phyloP scores from a whole-genome alignment of 140 eudicot species.

The Stevia rebaudiana region DNA sequence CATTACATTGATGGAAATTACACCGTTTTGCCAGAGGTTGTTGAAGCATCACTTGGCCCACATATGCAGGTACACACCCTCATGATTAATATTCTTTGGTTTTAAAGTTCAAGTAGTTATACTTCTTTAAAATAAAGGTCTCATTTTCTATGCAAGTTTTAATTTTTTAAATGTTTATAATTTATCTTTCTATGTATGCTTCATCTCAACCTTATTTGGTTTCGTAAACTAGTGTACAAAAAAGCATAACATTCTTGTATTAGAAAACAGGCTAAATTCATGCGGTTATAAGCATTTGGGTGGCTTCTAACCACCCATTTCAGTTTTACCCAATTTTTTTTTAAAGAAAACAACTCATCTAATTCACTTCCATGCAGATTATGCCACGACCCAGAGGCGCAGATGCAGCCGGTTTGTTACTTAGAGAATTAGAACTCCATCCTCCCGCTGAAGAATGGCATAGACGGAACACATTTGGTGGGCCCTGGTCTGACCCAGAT shows the following conservation, averaged over 20 bases:
- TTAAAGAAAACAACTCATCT: no score
- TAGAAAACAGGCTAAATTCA: no score
- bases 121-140: not conserved
- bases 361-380: slow-evolving; percentile 42
- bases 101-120: not conserved
- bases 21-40: slow-evolving; percentile 92
- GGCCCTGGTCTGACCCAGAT: slow-evolving; percentile 98
- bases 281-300: not conserved
- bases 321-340: no score
- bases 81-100: not conserved
- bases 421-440: slow-evolving; percentile 92
- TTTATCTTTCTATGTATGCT: not conserved
- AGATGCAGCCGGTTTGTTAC: slow-evolving; percentile 92
- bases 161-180: not conserved
- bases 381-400: slow-evolving; percentile 99
- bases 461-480: slow-evolving; percentile 84
- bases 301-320: not conserved
- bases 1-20: slow-evolving; percentile 97
- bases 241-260: not conserved
- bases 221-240: not conserved
- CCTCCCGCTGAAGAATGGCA: slow-evolving; percentile 99
- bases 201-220: not conserved
- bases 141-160: not conserved
- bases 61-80: slow-evolving; percentile 81
- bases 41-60: slow-evolving; percentile 98